Evolutionary conservation across 2,329 filamentous ascomycete species (phyloP).

Genomic region (Camillea tinctor): DNA sequence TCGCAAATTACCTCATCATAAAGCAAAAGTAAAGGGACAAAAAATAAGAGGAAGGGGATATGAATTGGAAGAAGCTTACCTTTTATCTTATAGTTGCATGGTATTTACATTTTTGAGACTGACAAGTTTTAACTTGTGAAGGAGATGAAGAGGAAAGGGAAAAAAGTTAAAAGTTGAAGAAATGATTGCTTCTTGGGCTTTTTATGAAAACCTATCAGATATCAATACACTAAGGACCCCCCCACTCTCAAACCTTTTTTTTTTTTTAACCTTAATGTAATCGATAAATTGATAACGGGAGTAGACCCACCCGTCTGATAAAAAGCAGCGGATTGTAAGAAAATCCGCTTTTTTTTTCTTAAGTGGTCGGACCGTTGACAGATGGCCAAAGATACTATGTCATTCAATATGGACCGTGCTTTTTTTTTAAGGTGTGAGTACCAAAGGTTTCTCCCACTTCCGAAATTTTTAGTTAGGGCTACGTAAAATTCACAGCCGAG

Average conservation of each 20-base stretch:
- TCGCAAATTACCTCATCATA: slow-evolving; percentile 99
- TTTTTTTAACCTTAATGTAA: neutral
- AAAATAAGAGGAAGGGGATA: slow-evolving; percentile 18
- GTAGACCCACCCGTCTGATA: too few relatives aligned
- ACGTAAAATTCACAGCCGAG: slow-evolving; percentile 23
- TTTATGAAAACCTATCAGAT: too few relatives aligned
- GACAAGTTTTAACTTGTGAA: neutral
- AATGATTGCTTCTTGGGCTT: too few relatives aligned
- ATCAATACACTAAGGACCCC: too few relatives aligned
- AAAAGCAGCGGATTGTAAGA: neutral
- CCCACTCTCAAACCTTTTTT: slow-evolving; percentile 4
- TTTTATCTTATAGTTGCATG: neutral
- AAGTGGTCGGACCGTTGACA: too few relatives aligned
- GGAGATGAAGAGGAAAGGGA: slow-evolving; percentile 10
- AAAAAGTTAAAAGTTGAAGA: neutral
- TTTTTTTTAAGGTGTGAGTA: neutral
- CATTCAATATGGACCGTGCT: neutral
- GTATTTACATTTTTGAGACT: neutral
- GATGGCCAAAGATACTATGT: neutral
- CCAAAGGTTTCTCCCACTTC: slow-evolving; percentile 3
- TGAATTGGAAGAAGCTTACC: neutral
- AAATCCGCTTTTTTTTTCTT: neutral
- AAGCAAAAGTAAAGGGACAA: slow-evolving; percentile 14
- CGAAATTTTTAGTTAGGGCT: slow-evolving; percentile 26
- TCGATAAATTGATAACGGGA: too few relatives aligned